Conservation (phyloP, 2,329 filamentous ascomycete species). For the Aspergillus sp. region DNA sequence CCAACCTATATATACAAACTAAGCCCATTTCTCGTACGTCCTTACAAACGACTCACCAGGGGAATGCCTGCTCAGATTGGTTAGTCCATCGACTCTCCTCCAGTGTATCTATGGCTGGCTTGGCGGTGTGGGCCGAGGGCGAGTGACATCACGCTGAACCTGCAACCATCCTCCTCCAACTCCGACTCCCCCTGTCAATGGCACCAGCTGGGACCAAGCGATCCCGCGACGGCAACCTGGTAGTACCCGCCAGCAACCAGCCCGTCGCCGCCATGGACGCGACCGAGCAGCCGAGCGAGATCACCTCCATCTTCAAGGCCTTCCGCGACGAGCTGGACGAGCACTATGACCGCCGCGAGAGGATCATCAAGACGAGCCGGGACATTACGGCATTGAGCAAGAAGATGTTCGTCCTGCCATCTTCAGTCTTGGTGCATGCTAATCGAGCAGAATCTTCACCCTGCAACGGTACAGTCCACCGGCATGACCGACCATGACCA, state of each 20-base stretch:
- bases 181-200: constrained; percentile 7
- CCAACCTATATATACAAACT: no score
- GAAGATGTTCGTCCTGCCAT: constrained; percentile 63
- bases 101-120: no score
- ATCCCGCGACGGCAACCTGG: constrained; percentile 28
- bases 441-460: constrained; percentile 60
- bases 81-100: no score
- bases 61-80: no score
- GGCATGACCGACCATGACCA: constrained; percentile 14
- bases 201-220: constrained; percentile 32
- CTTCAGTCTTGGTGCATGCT: constrained; percentile 1
- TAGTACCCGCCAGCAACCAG: constrained; percentile 11
- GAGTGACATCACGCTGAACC: neutral
- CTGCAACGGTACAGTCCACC: constrained; percentile 57
- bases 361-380: constrained; percentile 78
- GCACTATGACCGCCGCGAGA: constrained; percentile 86
- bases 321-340: constrained; percentile 86
- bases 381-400: constrained; percentile 93
- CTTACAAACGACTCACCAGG: no score
- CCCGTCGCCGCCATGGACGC: constrained; percentile 8
- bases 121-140: no score
- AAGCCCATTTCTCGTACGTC: no score
- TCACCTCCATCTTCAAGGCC: constrained; percentile 65
- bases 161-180: constrained; percentile 1
- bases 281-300: constrained; percentile 28